A percentile compares a stretch with the other conserved stretches of the same genome.
These are phyloP conservation scores for Elasticomyces elasticus DNA, from an alignment of 495 filamentous ascomycete genomes.

Conservation along the genomic window DNA sequence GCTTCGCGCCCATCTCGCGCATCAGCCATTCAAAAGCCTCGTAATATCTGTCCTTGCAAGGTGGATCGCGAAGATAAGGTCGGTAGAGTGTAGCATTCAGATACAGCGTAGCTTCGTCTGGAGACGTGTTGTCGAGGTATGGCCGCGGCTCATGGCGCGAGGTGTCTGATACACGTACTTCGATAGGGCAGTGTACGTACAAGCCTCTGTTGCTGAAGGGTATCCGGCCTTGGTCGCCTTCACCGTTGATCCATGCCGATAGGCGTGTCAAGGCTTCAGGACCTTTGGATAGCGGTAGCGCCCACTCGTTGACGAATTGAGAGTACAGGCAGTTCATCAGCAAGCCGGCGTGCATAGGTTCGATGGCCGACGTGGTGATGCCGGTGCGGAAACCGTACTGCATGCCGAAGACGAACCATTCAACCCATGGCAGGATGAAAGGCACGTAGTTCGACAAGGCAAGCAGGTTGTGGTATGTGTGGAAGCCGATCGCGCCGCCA, in stretches of 20 bases:
- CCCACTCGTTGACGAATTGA: slow-evolving; percentile 98
- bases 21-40: slow-evolving; percentile 93
- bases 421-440: slow-evolving; percentile 68
- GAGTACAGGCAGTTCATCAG: slow-evolving; percentile 95
- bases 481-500: slow-evolving; percentile 67
- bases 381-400: slow-evolving; percentile 81
- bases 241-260: slow-evolving; percentile 69
- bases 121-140: slow-evolving; percentile 63
- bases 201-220: slow-evolving; percentile 69
- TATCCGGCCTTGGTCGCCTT: slow-evolving; percentile 45
- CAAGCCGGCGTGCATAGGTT: slow-evolving; percentile 67
- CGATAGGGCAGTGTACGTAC: slow-evolving; percentile 86
- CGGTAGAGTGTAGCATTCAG: slow-evolving; percentile 94
- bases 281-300: slow-evolving; percentile 76
- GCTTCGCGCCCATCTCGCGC: slow-evolving; percentile 77
- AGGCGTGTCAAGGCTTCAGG: slow-evolving; percentile 80
- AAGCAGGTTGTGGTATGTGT: slow-evolving; percentile 81
- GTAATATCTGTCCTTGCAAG: slow-evolving; percentile 71
- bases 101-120: slow-evolving; percentile 71
- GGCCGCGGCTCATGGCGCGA: slow-evolving; percentile 52
- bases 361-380: slow-evolving; percentile 57
- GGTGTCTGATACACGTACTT: slow-evolving; percentile 79
- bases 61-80: slow-evolving; percentile 73
- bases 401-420: slow-evolving; percentile 92
- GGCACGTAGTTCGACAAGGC: slow-evolving; percentile 70